Evolutionary conservation across 305 asterid genomes (phyloP).

Genomic region (Coffea humblotiana): DNA sequence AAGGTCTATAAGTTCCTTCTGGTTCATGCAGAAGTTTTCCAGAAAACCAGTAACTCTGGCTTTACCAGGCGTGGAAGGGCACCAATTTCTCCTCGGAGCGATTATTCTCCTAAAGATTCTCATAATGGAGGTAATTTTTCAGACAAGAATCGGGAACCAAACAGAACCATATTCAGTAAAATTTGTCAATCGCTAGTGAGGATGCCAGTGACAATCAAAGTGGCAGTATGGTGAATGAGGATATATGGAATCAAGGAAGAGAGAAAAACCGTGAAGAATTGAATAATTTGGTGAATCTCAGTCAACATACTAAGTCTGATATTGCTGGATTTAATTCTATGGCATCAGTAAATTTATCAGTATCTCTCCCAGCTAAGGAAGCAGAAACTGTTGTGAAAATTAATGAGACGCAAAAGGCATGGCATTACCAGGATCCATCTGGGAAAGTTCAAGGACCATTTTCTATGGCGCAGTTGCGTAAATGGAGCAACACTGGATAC

Average conservation of each 20-base stretch:
- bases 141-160: conserved; percentile 47
- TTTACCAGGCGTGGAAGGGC: conserved; percentile 73
- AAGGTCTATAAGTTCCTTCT: conserved; percentile 17
- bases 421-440: conserved; percentile 95
- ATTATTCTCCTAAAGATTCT: conserved; percentile 58
- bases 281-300: conserved; percentile 41
- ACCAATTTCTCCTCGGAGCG: conserved; percentile 70
- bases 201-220: conserved; percentile 39
- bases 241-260: conserved; percentile 55
- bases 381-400: conserved; percentile 53
- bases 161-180: conserved; percentile 48
- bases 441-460: conserved; percentile 97
- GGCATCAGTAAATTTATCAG: conserved; percentile 41
- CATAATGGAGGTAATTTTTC: conserved; percentile 52
- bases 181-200: conserved; percentile 31
- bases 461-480: conserved; percentile 83
- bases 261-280: conserved; percentile 50
- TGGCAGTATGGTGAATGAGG: conserved; percentile 51
- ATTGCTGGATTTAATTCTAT: conserved; percentile 42
- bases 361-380: conserved; percentile 39
- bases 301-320: conserved; percentile 39
- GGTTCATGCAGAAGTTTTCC: conserved; percentile 55
- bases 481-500: conserved; percentile 94
- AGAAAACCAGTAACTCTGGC: conserved; percentile 60
- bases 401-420: conserved; percentile 83